Evolutionary conservation across 768 basidiomycete species (phyloP).

Genomic region (Strobilomyces echinocephalus): DNA sequence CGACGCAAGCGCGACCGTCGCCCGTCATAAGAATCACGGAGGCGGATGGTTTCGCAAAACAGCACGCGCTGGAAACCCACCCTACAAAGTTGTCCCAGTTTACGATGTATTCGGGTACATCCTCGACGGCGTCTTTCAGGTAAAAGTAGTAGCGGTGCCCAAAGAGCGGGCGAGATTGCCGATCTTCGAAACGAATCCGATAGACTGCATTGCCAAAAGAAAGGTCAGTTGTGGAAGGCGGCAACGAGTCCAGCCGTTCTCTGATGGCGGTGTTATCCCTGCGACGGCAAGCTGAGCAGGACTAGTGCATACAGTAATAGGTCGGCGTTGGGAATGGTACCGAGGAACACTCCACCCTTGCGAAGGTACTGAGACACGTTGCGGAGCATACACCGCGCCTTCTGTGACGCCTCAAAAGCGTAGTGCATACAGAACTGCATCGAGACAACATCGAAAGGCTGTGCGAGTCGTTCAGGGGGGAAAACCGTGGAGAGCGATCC

Average conservation of each 20-base stretch:
- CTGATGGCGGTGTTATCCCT: constrained; percentile 37
- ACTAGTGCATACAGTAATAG: constrained; percentile 64
- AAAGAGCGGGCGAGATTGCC: constrained; percentile 57
- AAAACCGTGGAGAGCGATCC: constrained; percentile 69
- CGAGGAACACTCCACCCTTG: constrained; percentile 87
- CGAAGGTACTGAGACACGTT: constrained; percentile 82
- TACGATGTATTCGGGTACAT: constrained; percentile 98
- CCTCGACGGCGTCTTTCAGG: constrained; percentile 90
- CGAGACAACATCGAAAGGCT: constrained; percentile 89
- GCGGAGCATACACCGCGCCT: constrained; percentile 86
- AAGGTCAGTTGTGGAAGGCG: constrained; percentile 60
- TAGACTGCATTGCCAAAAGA: constrained; percentile 91
- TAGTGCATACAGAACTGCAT: constrained; percentile 99
- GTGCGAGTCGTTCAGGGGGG: constrained; percentile 50
- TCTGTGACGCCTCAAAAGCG: constrained; percentile 87
- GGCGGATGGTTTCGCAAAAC: neutral
- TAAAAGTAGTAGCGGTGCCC: constrained; percentile 95
- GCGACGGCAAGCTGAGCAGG: constrained; percentile 2
- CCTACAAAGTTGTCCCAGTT: constrained; percentile 87
- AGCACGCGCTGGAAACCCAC: constrained; percentile 40
- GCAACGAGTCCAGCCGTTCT: constrained; percentile 65
- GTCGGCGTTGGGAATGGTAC: constrained; percentile 92
- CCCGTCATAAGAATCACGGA: neutral
- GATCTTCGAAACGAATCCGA: constrained; percentile 78
- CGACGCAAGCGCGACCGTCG: too few species aligned